phyloP scores from a whole-genome alignment of 176 grass and related monocot genomes.

The Typha latifolia region DNA sequence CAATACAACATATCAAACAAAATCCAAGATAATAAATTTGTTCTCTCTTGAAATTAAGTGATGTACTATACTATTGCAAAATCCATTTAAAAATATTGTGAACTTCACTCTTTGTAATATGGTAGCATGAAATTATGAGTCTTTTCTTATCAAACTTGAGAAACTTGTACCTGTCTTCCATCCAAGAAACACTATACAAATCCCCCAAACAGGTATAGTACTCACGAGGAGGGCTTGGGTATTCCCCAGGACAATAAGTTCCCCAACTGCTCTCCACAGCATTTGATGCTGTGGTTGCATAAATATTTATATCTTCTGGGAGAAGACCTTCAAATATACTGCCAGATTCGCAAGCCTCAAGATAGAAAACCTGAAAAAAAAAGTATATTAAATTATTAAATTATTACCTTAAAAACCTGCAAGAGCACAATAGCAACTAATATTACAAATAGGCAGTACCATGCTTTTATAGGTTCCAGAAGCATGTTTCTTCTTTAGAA shows the following conservation, averaged over 20 bases:
- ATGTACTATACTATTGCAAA: no score
- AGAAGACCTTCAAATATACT: slow-evolving; percentile 95
- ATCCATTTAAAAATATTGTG: no score
- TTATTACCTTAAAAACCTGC: slow-evolving; percentile 12
- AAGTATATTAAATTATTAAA: background rate
- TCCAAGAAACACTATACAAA: slow-evolving; percentile 88
- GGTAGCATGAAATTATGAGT: no score
- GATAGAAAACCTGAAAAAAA: slow-evolving; percentile 74
- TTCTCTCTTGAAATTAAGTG: no score
- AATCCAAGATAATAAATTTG: background rate
- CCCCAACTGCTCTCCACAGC: slow-evolving; percentile 95
- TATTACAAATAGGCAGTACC: slow-evolving; percentile 28
- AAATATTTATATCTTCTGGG: slow-evolving; percentile 65
- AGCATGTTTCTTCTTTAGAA: slow-evolving; percentile 83
- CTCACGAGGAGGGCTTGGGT: slow-evolving; percentile 50
- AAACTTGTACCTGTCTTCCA: slow-evolving; percentile 80
- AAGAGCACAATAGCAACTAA: slow-evolving; percentile 12
- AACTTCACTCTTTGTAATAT: no score
- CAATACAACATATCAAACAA: background rate
- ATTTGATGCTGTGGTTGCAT: slow-evolving; percentile 85
- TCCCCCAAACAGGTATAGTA: slow-evolving; percentile 92
- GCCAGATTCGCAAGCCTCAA: slow-evolving; percentile 97
- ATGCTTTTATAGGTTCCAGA: slow-evolving; percentile 88
- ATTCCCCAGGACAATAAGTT: slow-evolving; percentile 81
- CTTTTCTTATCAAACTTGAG: no score